Conservation (phyloP, 116 monocot genomes). For the Trichopus zeylanicus region DNA sequence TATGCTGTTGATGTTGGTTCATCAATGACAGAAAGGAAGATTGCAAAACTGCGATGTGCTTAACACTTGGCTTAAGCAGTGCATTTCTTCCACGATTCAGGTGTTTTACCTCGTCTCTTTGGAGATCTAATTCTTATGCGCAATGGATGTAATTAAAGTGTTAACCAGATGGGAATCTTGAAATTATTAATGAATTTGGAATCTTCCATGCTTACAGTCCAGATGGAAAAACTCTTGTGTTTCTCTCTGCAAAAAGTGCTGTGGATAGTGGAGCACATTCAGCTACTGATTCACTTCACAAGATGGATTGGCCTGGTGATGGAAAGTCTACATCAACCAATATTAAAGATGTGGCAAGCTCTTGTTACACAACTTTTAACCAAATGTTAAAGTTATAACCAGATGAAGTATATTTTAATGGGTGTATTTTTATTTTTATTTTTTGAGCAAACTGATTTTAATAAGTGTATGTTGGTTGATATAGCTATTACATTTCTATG, state of each 20-base stretch:
- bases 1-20: conserved; percentile 12
- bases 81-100: conserved; percentile 89
- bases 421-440: too few species aligned
- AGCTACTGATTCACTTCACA: conserved; percentile 87
- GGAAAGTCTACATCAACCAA: conserved; percentile 29
- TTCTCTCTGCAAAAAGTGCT: conserved; percentile 79
- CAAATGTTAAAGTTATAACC: background rate
- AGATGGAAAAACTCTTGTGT: conserved; percentile 83
- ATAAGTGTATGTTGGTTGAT: too few species aligned
- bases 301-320: conserved; percentile 68
- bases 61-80: conserved; percentile 64
- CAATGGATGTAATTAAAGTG: background rate
- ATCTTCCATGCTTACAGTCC: conserved; percentile 41
- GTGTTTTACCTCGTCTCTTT: conserved; percentile 23
- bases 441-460: too few species aligned
- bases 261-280: conserved; percentile 92
- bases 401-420: background rate
- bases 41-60: conserved; percentile 20
- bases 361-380: background rate
- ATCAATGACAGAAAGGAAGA: conserved; percentile 21
- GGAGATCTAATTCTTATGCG: too few species aligned
- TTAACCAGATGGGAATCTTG: background rate
- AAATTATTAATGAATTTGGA: conserved; percentile 1
- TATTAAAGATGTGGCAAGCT: conserved; percentile 68
- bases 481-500: too few species aligned